Base-by-base conservation (phyloP, 2,329 filamentous ascomycete genomes). In the Epichloe sibirici region DNA sequence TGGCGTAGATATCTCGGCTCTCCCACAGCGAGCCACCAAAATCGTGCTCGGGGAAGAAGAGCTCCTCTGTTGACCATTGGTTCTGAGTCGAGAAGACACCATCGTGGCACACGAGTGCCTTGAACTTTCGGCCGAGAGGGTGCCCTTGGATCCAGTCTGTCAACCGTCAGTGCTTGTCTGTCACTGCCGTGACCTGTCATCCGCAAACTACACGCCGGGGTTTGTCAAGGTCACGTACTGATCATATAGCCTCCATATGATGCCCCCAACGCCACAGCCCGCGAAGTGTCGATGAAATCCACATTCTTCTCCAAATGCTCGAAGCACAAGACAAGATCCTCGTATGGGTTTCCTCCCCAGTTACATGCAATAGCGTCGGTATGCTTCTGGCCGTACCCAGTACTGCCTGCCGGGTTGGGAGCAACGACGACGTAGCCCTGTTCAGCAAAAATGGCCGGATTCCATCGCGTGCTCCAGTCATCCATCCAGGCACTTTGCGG, bases 111-210 rank as follows among this genome's bases (percentile, higher is more conserved):
- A 95, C 89, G 4, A 96, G 76, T 0, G 89, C 89, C 67, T 88
- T 88, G 77, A 96, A 94, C 59, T 85, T 82, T 31, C 88, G 82
- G 21, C 89, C 90, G 0, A 96, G 77, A 1, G 81, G 77, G 57
- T 93, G 86, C 7, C 90, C 90, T 68, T 95, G 89, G 60, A 95
- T 89, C 90, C 90, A 95, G 65, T 95, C 77, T 76, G 38, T 55
- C 9, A 69, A 65, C 5, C 25, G 56, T 67, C 43, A 68, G 61
- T 48, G 34, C n/a, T 21, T 21, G 17, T 21, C 1, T 21, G 17
- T 21, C 17, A 21, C 17, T 21, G 17, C 17, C 17, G 31, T 51
- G 5, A n/a, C 25, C 31, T 17, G 31, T 31, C 31, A 11, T 31
- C 9, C 31, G 31, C 31, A 31, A 31, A 31, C 31, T 8, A 31